phyloP scores from a whole-genome alignment of 78 protist species.

The Dictyostelium capitatum region DNA sequence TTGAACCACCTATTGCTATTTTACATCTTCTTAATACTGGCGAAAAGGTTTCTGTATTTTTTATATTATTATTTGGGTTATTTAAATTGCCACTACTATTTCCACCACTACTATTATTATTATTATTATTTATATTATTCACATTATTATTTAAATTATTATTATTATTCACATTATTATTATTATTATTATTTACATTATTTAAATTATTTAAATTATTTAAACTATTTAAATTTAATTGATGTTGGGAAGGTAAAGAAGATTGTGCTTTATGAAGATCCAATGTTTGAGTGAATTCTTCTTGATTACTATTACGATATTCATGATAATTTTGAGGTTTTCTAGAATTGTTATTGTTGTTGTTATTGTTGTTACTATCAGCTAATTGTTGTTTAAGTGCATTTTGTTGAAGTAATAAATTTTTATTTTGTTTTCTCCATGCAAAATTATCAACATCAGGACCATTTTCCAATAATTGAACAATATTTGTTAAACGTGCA shows the following conservation, averaged over 20 bases:
- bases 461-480: constrained; percentile 47
- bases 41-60: not conserved
- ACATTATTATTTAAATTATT: not conserved
- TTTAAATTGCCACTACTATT: not conserved
- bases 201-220: not conserved
- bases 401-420: constrained; percentile 27
- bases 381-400: constrained; percentile 8
- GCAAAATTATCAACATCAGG: constrained; percentile 30
- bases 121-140: not conserved
- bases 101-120: not conserved
- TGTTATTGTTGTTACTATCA: no score
- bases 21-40: constrained; percentile 19
- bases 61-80: not conserved
- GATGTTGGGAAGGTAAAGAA: not conserved
- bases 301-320: constrained; percentile 23
- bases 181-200: not conserved
- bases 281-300: constrained; percentile 6
- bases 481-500: constrained; percentile 1
- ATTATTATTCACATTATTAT: not conserved
- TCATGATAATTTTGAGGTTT: constrained; percentile 8
- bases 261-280: not conserved
- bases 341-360: not conserved
- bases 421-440: constrained; percentile 55
- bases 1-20: constrained; percentile 59
- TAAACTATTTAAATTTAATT: not conserved